Conservation (phyloP, 2,329 filamentous ascomycete genomes). For the Plectosphaerella plurivora region DNA sequence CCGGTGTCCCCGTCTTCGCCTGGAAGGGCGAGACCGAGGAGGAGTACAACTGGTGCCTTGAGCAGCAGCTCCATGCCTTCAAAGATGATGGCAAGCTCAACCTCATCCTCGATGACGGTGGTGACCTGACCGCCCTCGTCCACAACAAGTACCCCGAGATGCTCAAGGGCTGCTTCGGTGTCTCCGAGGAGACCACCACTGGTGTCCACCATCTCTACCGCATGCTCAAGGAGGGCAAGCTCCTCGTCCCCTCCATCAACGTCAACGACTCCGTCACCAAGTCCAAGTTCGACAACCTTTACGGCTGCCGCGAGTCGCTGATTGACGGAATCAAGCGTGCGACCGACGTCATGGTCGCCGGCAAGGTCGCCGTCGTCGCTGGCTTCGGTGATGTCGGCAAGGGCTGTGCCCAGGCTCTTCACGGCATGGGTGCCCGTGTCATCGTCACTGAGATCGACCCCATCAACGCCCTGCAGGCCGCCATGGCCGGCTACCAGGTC, state of each 20-base stretch:
- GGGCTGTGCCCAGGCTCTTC: constrained; percentile 93
- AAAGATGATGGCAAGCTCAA: constrained; percentile 96
- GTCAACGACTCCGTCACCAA: constrained; percentile 99
- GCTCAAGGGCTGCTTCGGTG: constrained; percentile 97
- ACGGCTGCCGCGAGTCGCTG: constrained; percentile 98
- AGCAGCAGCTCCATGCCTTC: constrained; percentile 97
- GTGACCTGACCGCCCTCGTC: constrained; percentile 92
- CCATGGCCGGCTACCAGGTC: constrained; percentile 95
- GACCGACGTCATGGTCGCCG: constrained; percentile 99
- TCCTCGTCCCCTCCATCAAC: constrained; percentile 95
- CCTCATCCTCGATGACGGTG: constrained; percentile 98
- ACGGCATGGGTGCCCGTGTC: constrained; percentile 95
- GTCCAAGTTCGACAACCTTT: constrained; percentile 99
- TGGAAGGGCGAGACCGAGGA: constrained; percentile 94
- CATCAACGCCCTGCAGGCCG: constrained; percentile 99
- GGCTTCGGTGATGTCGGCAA: constrained; percentile 99
- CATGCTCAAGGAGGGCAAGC: constrained; percentile 88
- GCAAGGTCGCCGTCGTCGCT: constrained; percentile 96
- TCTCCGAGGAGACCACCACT: constrained; percentile 99
- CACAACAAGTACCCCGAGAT: constrained; percentile 98
- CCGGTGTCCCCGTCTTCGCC: constrained; percentile 80
- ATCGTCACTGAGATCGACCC: constrained; percentile 96
- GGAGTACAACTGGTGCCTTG: constrained; percentile 99
- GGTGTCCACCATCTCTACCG: constrained; percentile 99
- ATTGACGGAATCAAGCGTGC: constrained; percentile 99